phyloP scores from a whole-genome alignment of 441 rosid species.

The Cnidoscolus chayamansa region DNA sequence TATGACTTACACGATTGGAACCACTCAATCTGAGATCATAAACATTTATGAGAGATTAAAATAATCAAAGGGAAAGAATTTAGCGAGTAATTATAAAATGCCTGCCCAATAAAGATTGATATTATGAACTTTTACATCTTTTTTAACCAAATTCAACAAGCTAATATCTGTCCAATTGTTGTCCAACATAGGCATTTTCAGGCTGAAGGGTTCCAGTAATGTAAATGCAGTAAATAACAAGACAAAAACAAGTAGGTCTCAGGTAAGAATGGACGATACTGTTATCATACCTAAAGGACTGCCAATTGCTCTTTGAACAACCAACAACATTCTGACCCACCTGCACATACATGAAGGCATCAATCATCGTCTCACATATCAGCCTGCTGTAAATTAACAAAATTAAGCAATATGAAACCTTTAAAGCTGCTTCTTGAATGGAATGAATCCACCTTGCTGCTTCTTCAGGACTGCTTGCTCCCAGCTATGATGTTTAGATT shows the following conservation, averaged over 20 bases:
- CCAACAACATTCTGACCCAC: conserved; percentile 45
- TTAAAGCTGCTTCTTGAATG: conserved; percentile 71
- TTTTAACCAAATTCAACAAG: conserved; percentile 1
- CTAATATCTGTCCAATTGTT: neutral
- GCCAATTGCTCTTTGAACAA: conserved; percentile 64
- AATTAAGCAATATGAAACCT: conserved; percentile 43
- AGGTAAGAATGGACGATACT: conserved; percentile 6
- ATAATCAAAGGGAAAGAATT: conserved; percentile 2
- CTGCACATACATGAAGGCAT: conserved; percentile 44
- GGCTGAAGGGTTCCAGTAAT: neutral
- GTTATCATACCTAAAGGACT: conserved; percentile 53
- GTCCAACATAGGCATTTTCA: neutral
- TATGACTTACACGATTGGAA: conserved; percentile 45
- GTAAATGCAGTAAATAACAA: neutral
- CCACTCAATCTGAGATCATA: conserved; percentile 55
- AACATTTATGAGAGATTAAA: conserved; percentile 21
- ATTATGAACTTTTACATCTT: neutral
- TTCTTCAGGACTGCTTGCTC: conserved; percentile 97
- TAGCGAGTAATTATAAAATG: conserved; percentile 13
- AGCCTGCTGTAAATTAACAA: conserved; percentile 16
- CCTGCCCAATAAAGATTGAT: neutral
- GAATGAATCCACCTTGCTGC: conserved; percentile 95
- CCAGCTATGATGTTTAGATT: conserved; percentile 56
- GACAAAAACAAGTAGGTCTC: neutral
- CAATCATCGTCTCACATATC: conserved; percentile 21